Evolutionary conservation across 108 stramenopile genomes (phyloP), one percentile per base, ranked within the genome.

Genomic region (Stephanodiscus triporus): DNA sequence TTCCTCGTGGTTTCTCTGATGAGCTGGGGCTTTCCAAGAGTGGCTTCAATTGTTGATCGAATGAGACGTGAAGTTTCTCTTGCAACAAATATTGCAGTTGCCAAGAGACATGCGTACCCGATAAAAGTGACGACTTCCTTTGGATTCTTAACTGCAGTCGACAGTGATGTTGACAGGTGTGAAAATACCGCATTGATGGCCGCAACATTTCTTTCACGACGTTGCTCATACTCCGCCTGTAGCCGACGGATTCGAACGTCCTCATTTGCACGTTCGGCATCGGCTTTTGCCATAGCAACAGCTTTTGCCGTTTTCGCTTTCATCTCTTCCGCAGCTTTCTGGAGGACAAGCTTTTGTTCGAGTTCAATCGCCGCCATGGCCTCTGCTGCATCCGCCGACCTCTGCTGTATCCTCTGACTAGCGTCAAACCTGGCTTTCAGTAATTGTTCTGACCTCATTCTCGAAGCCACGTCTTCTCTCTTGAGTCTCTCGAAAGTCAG

Each of bases 211-310:
- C 86, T 78, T 49, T 83, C 82, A 26, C 88, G 73, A 23, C 85
- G 77, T 65, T 89, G 88, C 22, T 89, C 88, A 3, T 81, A 81
- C 68, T 92, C 83, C 29, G 88, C 86, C 49, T 70, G 76, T 32
- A 89, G 82, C 45, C 77, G 70, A 30, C 87, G 84, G 11, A 89
- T 53, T 49, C 74, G 69, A 6, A 93, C 53, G 54, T 90, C 94
- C 80, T 93, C 90, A 82, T 94, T 95, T 62, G 81, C 63, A 6
- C 90, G 84, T 71, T 92, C 86, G n/a, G 84, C 88, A 47, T 74
- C 68, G 26, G 88, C 84, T 51, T 81, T 85, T 6, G 91, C 93
- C 38, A 75, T 76, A 7, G 88, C 89, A 50, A 91, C 88, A 16
- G 87, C 84, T 76, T 53, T 54, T 36, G 80, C 76, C 24, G 72